Percentiles rank a stretch among this genome's conserved stretches.
Evolutionary conservation across 2,329 filamentous ascomycete genomes (phyloP).

Genomic region (Trichophyton rubrum): DNA sequence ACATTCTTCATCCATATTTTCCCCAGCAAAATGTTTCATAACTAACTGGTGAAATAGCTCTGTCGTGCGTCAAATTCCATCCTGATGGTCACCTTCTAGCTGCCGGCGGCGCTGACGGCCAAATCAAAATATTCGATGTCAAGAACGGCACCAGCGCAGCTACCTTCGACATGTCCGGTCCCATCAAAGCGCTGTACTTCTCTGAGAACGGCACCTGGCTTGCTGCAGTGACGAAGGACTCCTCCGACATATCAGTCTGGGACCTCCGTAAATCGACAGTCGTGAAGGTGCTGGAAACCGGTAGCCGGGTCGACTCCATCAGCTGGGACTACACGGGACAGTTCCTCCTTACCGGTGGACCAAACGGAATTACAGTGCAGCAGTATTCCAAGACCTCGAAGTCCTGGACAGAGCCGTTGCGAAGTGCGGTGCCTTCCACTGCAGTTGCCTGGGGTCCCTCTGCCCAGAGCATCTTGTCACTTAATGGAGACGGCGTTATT

Average conservation of each 20-base stretch:
- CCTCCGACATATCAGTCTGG: constrained; percentile 72
- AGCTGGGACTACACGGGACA: constrained; percentile 93
- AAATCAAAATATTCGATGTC: constrained; percentile 81
- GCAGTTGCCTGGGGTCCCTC: constrained; percentile 65
- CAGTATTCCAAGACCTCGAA: constrained; percentile 81
- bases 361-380: constrained; percentile 71
- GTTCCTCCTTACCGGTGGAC: constrained; percentile 71
- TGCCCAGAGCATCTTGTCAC: constrained; percentile 60
- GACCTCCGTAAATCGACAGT: constrained; percentile 76
- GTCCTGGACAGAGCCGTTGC: constrained; percentile 75
- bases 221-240: constrained; percentile 65
- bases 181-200: constrained; percentile 67
- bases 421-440: constrained; percentile 59
- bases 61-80: constrained; percentile 75
- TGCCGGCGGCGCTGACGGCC: constrained; percentile 63
- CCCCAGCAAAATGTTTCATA: background rate
- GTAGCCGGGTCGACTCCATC: constrained; percentile 61
- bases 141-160: constrained; percentile 66
- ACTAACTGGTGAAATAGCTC: constrained; percentile 39
- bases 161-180: constrained; percentile 52
- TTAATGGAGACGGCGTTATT: constrained; percentile 63
- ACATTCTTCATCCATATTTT: background rate
- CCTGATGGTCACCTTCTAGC: constrained; percentile 93
- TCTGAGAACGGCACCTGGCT: constrained; percentile 98
- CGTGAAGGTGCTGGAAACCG: constrained; percentile 76